Conservation (phyloP, 2,329 filamentous ascomycete species). For the Fusarium mexicanum region DNA sequence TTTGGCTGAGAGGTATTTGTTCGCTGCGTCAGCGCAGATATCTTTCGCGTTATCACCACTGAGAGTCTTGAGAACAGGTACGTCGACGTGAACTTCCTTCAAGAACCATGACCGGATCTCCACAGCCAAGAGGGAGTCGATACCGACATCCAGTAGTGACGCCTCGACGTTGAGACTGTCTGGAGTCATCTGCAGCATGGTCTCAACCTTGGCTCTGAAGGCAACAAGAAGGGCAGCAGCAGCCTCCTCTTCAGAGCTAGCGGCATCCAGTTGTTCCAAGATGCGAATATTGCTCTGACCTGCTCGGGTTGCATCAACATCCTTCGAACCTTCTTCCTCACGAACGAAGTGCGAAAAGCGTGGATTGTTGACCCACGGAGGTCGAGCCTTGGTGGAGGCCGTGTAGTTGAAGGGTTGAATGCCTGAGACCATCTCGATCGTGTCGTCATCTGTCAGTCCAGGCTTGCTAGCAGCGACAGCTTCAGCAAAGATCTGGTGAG, state of each 20-base stretch:
- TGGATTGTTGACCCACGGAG: constrained; percentile 1
- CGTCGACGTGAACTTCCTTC: background rate
- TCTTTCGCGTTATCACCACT: background rate
- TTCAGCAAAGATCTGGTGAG: constrained; percentile 4
- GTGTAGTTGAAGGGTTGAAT: background rate
- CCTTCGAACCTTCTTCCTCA: background rate
- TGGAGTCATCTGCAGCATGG: background rate
- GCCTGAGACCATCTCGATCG: background rate
- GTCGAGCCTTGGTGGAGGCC: background rate
- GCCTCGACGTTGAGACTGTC: background rate
- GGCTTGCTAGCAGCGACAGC: background rate
- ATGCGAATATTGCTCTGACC: background rate
- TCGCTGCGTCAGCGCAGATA: background rate
- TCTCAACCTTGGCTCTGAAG: background rate
- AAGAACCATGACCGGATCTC: constrained; percentile 8
- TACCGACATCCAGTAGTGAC: background rate
- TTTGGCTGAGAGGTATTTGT: constrained; percentile 1
- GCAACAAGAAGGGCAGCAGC: background rate
- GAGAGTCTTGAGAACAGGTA: background rate
- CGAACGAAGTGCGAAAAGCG: background rate
- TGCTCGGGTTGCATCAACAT: background rate
- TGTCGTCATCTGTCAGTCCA: background rate
- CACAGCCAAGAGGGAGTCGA: background rate
- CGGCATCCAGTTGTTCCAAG: background rate
- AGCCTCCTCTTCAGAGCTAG: background rate